Evolutionary conservation across 306 rosid genomes (phyloP).

Genomic region (Trifolium subterraneum): DNA sequence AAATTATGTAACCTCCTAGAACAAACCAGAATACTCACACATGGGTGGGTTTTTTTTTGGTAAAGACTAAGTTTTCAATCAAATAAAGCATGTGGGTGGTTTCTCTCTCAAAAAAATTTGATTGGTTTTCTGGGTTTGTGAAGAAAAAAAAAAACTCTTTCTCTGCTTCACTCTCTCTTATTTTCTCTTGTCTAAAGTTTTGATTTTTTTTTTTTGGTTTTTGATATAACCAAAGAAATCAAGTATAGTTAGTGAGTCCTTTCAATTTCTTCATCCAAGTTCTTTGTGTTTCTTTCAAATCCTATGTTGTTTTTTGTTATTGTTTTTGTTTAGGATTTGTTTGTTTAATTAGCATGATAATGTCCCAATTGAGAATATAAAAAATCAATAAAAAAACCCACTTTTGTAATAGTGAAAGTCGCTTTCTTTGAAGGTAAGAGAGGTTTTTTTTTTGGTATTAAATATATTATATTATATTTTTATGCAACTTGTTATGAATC

Average conservation of each 20-base stretch:
- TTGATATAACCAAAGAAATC: background rate
- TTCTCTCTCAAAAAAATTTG: slow-evolving; percentile 14
- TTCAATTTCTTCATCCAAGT: background rate
- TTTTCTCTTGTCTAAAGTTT: background rate
- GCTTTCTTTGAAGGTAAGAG: slow-evolving; percentile 51
- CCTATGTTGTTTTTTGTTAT: background rate
- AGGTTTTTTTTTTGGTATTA: background rate
- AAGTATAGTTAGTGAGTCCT: slow-evolving; percentile 8
- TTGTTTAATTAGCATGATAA: slow-evolving; percentile 37
- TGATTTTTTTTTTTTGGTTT: background rate
- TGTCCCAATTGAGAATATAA: slow-evolving; percentile 29
- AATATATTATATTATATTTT: background rate
- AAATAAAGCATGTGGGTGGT: slow-evolving; percentile 32
- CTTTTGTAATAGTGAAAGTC: slow-evolving; percentile 47
- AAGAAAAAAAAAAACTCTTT: slow-evolving; percentile 14
- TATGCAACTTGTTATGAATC: slow-evolving; percentile 42
- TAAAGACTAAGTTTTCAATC: slow-evolving; percentile 7
- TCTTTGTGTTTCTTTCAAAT: background rate
- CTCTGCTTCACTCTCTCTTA: slow-evolving; percentile 34
- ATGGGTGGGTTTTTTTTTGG: slow-evolving; percentile 30
- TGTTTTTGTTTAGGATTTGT: slow-evolving; percentile 11
- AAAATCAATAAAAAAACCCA: slow-evolving; percentile 1
- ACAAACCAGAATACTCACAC: slow-evolving; percentile 60
- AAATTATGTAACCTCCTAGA: slow-evolving; percentile 54
- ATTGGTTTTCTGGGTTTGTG: slow-evolving; percentile 49